A percentile compares a stretch with the other conserved stretches of the same genome.
Evolutionary conservation across 78 protist genomes (phyloP).

Genomic region (slime mould (Dictyostelium discoideum)): dicty_2.7 NC_007090.3:4982001-4982500

Average conservation of each 20-base stretch:
- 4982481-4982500: background rate
- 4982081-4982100: no score
- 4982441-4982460: background rate
- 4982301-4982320: background rate
- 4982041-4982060: no score
- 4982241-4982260: background rate
- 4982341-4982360: background rate
- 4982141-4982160: no score
- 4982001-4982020: no score
- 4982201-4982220: no score
- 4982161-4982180: no score
- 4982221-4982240: background rate
- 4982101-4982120: no score
- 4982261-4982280: background rate
- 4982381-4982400: background rate
- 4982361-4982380: background rate
- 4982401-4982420: background rate
- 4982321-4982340: background rate
- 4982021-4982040: no score
- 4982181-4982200: no score
- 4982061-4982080: no score
- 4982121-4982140: no score
- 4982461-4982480: background rate
- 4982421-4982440: background rate
- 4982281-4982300: no score